Evolutionary conservation across 306 rosid species (phyloP).

Genomic region (Citrullus amarus): DNA sequence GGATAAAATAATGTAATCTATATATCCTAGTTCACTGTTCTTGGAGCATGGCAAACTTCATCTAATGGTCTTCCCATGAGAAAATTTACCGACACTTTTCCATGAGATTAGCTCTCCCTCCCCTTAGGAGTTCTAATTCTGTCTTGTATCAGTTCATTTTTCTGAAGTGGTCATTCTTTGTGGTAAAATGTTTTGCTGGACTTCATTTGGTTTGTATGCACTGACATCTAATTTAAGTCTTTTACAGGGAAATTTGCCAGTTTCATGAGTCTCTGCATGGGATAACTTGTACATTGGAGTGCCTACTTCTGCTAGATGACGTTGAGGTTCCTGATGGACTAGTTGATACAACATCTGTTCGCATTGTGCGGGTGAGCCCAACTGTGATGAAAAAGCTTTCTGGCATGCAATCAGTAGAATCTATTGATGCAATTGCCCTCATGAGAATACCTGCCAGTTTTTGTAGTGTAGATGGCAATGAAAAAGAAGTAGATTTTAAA

Average conservation of each 20-base stretch:
- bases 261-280: slow-evolving; percentile 48
- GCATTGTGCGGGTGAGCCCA: slow-evolving; percentile 50
- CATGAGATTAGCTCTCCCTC: not conserved
- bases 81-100: not conserved
- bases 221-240: slow-evolving; percentile 1
- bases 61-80: not conserved
- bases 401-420: slow-evolving; percentile 60
- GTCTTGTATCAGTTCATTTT: not conserved
- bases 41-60: not conserved
- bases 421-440: slow-evolving; percentile 69
- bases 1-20: too few relatives aligned
- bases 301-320: slow-evolving; percentile 58
- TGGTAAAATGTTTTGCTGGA: not conserved
- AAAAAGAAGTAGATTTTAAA: slow-evolving; percentile 22
- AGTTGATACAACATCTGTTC: slow-evolving; percentile 25
- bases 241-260: slow-evolving; percentile 65
- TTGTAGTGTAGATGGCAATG: slow-evolving; percentile 24
- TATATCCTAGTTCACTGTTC: not conserved
- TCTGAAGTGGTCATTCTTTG: not conserved
- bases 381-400: slow-evolving; percentile 66
- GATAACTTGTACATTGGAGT: slow-evolving; percentile 39
- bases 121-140: not conserved
- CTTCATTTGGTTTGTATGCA: not conserved
- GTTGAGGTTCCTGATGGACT: slow-evolving; percentile 49
- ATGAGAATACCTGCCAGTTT: slow-evolving; percentile 58